Conservation (phyloP, 306 rosid genomes). For the Astragalus glycyphyllos region DNA sequence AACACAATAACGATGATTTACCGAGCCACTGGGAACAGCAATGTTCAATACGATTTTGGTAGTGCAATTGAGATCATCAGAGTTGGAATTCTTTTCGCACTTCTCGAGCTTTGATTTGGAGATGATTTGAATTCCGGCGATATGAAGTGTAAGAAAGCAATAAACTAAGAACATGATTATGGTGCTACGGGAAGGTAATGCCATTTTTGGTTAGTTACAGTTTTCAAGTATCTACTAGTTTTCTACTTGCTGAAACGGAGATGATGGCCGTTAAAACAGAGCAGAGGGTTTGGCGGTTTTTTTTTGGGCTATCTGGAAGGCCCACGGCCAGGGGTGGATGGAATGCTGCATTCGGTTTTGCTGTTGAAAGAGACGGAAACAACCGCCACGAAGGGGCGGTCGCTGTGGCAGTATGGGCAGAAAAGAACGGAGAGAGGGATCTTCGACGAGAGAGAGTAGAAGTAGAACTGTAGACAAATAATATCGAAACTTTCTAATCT, state of each 20-base stretch:
- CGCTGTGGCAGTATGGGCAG: neutral
- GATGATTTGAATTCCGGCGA: slow-evolving; percentile 68
- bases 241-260: neutral
- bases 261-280: neutral
- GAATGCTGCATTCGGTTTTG: too few species aligned
- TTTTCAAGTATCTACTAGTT: slow-evolving; percentile 5
- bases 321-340: slow-evolving; percentile 5
- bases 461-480: neutral
- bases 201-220: slow-evolving; percentile 32
- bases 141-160: slow-evolving; percentile 39
- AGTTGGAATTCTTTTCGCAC: slow-evolving; percentile 78
- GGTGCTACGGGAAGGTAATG: slow-evolving; percentile 3
- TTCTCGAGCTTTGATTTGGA: slow-evolving; percentile 91
- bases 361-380: neutral
- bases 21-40: slow-evolving; percentile 93
- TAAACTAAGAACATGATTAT: slow-evolving; percentile 39
- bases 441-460: neutral
- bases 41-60: slow-evolving; percentile 77
- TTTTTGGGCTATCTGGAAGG: neutral
- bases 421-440: neutral
- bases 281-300: slow-evolving; percentile 38
- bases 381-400: neutral
- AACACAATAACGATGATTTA: slow-evolving; percentile 31
- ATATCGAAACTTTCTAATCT: neutral
- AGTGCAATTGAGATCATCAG: slow-evolving; percentile 75